Conservation (phyloP, 1,284 basidiomycete species). For the Pulchroboletus neoregius region DNA sequence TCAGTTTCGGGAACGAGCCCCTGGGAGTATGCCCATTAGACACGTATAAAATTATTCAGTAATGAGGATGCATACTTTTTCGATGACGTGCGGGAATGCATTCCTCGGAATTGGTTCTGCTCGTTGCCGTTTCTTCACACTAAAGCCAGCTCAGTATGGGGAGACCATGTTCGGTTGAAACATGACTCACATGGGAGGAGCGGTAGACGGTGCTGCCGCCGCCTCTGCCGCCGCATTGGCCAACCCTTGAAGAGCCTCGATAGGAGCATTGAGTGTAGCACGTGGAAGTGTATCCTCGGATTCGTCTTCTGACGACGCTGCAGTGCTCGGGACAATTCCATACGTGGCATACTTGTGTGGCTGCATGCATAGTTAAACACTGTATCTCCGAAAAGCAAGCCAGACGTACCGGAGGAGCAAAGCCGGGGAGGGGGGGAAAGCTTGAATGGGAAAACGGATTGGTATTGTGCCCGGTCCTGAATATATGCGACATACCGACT, state of each 20-base stretch:
- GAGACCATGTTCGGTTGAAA: slow-evolving; percentile 16
- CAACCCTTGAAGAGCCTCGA: slow-evolving; percentile 87
- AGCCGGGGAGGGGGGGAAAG: slow-evolving; percentile 85
- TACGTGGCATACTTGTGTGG: slow-evolving; percentile 89
- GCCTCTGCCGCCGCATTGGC: slow-evolving; percentile 93
- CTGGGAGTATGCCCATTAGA: slow-evolving; percentile 35
- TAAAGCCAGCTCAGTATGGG: slow-evolving; percentile 25
- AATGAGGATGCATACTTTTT: slow-evolving; percentile 52
- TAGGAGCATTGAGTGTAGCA: slow-evolving; percentile 81
- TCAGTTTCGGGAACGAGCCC: slow-evolving; percentile 74
- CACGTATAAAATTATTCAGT: not conserved
- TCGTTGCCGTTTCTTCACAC: slow-evolving; percentile 83
- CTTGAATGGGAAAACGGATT: slow-evolving; percentile 18
- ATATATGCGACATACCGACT: slow-evolving; percentile 35
- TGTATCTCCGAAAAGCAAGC: not conserved
- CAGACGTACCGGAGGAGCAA: slow-evolving; percentile 74
- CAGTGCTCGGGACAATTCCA: slow-evolving; percentile 78
- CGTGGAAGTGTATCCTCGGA: slow-evolving; percentile 83
- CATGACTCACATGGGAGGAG: slow-evolving; percentile 27
- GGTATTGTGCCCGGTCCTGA: slow-evolving; percentile 3
- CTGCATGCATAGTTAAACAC: slow-evolving; percentile 36
- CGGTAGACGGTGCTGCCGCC: slow-evolving; percentile 62
- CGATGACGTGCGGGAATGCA: slow-evolving; percentile 79
- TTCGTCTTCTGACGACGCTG: slow-evolving; percentile 83
- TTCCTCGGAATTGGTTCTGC: slow-evolving; percentile 84